phyloP scores from a whole-genome alignment of 371 early-diverging fungal species.

The Lichtheimia corymbifera region DNA sequence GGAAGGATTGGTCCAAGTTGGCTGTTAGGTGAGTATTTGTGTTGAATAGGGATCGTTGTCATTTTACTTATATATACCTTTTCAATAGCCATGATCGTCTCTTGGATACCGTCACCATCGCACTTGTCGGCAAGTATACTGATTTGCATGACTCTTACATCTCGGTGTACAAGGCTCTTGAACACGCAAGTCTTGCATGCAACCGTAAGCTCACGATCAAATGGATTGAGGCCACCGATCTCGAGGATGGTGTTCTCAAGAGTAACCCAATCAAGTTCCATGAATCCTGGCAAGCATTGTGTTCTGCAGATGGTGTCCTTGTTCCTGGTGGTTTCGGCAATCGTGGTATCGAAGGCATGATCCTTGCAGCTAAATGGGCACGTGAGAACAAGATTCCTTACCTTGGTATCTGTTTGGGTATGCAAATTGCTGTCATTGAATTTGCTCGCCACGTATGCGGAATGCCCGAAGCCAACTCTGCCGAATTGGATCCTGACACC shows the following conservation, averaged over 20 bases:
- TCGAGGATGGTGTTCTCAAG: slow-evolving; percentile 76
- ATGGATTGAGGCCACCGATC: slow-evolving; percentile 95
- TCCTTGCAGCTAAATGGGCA: slow-evolving; percentile 96
- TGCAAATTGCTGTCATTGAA: slow-evolving; percentile 98
- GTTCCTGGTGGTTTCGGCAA: slow-evolving; percentile 99
- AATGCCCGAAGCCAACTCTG: slow-evolving; percentile 82
- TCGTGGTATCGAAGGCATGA: slow-evolving; percentile 98
- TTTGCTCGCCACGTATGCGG: slow-evolving; percentile 96
- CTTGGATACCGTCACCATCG: slow-evolving; percentile 89
- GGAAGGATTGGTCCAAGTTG: slow-evolving; percentile 85
- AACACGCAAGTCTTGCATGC: slow-evolving; percentile 89
- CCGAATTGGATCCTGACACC: slow-evolving; percentile 81
- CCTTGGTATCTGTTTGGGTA: slow-evolving; percentile 98
- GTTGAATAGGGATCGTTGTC: not conserved
- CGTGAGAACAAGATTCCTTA: slow-evolving; percentile 98
- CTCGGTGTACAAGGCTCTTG: slow-evolving; percentile 95
- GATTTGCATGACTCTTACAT: slow-evolving; percentile 95
- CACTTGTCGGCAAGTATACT: slow-evolving; percentile 97
- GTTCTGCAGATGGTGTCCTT: slow-evolving; percentile 93
- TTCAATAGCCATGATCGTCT: slow-evolving; percentile 70
- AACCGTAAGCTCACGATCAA: slow-evolving; percentile 81
- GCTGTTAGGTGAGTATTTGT: slow-evolving; percentile 54
- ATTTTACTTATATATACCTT: not conserved
- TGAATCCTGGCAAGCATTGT: slow-evolving; percentile 90
- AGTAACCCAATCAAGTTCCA: slow-evolving; percentile 88